Percentiles rank a stretch among this genome's conserved stretches.
Conservation (phyloP, 345 rosid genomes). For the Aegle marmelos region DNA sequence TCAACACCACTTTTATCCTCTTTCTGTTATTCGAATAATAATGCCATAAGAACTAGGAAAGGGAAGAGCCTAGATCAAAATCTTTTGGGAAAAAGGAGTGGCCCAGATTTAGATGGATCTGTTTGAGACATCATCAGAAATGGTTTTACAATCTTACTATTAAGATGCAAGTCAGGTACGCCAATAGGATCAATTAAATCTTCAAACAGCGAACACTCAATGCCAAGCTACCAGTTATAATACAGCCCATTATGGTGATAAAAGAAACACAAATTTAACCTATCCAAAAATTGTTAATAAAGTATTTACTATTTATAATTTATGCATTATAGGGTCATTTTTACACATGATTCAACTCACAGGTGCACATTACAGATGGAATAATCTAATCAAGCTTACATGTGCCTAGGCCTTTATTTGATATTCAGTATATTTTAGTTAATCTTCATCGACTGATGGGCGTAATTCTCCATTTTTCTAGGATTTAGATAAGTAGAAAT, state of each 20-base stretch:
- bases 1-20: constrained; percentile 47
- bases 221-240: neutral
- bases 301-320: neutral
- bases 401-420: neutral
- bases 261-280: neutral
- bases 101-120: neutral
- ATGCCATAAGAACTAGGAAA: neutral
- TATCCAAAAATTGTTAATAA: neutral
- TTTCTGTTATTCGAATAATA: constrained; percentile 6
- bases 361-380: neutral
- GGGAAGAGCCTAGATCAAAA: neutral
- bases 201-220: neutral
- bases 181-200: neutral
- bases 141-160: neutral
- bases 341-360: neutral
- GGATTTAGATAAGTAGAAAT: neutral
- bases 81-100: neutral
- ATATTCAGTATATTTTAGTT: neutral
- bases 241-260: neutral
- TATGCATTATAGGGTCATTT: neutral
- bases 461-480: neutral
- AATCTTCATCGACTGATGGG: no score
- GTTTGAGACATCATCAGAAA: neutral
- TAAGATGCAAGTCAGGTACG: neutral
- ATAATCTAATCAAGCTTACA: neutral